Evolutionary conservation across 257 asterid genomes (phyloP).

Genomic region (Forsythia suspensa): DNA sequence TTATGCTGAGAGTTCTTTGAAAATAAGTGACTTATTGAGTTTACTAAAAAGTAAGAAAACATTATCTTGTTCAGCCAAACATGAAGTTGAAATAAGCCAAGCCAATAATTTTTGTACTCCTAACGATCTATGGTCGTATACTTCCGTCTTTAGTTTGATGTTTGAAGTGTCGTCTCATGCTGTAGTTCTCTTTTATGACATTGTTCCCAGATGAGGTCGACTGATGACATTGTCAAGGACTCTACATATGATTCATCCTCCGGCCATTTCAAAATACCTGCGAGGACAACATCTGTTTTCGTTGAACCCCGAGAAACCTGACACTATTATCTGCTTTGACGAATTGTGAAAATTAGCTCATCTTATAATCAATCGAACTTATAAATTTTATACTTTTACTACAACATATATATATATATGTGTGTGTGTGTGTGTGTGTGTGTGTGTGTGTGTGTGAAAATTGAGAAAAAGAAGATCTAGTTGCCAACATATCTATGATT

Average conservation of each 20-base stretch:
- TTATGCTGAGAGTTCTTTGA: not conserved
- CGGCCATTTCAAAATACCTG: conserved; percentile 71
- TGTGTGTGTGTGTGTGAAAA: too few species aligned
- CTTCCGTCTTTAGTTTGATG: not conserved
- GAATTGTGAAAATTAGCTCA: not conserved
- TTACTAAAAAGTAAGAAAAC: not conserved
- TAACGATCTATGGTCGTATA: not conserved
- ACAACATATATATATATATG: not conserved
- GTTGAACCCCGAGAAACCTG: conserved; percentile 49
- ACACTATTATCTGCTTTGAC: not conserved
- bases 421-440: too few species aligned
- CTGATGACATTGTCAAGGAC: conserved; percentile 59
- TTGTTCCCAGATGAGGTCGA: conserved; percentile 59
- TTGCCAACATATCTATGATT: not conserved
- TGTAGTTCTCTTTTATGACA: conserved; percentile 7
- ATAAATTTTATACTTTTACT: not conserved
- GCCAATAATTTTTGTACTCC: not conserved
- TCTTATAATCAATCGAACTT: not conserved
- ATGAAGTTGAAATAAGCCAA: not conserved
- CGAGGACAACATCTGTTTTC: conserved; percentile 76
- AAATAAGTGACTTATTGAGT: not conserved
- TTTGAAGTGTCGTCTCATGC: not conserved
- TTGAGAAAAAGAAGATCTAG: not conserved
- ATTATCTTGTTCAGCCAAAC: not conserved
- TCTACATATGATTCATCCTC: conserved; percentile 63